phyloP scores from a whole-genome alignment of 73 alveolate genomes.

The Diophrys sp. region DNA sequence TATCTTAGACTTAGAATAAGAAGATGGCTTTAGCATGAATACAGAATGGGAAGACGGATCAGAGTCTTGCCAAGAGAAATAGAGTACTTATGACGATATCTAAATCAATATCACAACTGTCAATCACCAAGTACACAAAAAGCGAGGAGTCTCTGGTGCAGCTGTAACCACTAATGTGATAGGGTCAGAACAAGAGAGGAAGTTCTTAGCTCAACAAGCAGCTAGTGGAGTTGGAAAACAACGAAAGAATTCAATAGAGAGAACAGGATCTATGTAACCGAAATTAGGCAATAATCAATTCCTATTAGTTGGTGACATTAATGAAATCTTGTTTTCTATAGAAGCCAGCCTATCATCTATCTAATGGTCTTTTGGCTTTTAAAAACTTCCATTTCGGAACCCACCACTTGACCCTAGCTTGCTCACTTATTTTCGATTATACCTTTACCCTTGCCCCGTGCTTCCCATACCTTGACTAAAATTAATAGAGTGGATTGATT shows the following conservation, averaged over 20 bases:
- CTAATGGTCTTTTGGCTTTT: no score
- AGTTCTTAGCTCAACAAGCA: background rate
- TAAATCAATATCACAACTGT: background rate
- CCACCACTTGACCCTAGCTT: no score
- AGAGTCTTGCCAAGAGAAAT: constrained; percentile 2
- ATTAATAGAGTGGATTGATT: no score
- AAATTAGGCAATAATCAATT: no score
- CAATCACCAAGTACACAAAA: background rate
- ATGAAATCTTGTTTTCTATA: no score
- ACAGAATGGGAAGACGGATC: background rate
- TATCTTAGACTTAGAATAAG: constrained; percentile 1
- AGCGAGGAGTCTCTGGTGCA: background rate
- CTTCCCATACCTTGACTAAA: no score
- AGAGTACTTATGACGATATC: background rate
- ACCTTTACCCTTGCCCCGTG: no score
- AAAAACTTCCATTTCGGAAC: no score
- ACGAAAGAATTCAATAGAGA: background rate
- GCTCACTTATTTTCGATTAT: no score
- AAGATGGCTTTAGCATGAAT: background rate
- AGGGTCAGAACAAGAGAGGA: background rate
- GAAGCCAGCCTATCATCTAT: no score
- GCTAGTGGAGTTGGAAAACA: background rate
- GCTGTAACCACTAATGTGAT: background rate
- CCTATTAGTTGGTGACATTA: no score
- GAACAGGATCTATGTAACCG: no score